Evolutionary conservation across 768 basidiomycete genomes (phyloP).

Genomic region (Chlorophyllum brunneum): DNA sequence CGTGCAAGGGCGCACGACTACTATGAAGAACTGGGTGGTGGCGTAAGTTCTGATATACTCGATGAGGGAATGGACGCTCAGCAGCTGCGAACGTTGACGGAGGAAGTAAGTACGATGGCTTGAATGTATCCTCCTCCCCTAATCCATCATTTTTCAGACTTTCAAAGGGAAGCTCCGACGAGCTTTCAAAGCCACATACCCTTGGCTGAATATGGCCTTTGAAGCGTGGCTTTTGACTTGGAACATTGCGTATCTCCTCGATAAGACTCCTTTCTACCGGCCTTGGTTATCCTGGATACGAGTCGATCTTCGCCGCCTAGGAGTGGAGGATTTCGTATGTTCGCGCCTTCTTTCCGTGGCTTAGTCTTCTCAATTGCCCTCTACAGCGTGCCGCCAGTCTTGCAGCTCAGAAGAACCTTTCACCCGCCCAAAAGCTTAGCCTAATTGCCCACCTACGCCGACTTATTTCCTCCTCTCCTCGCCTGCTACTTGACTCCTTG

Average conservation of each 20-base stretch:
- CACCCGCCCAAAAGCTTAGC: slow-evolving; percentile 29
- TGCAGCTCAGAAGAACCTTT: slow-evolving; percentile 24
- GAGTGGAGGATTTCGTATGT: slow-evolving; percentile 75
- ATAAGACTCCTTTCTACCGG: slow-evolving; percentile 78
- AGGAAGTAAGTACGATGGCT: slow-evolving; percentile 40
- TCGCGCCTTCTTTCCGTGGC: background rate
- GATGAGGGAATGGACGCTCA: slow-evolving; percentile 47
- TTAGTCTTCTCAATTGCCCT: background rate
- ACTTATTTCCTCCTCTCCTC: slow-evolving; percentile 51
- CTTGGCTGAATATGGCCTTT: slow-evolving; percentile 72
- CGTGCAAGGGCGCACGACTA: slow-evolving; percentile 88
- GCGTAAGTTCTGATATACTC: slow-evolving; percentile 60
- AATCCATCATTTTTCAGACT: slow-evolving; percentile 32
- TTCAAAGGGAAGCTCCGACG: slow-evolving; percentile 51
- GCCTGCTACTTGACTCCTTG: slow-evolving; percentile 70
- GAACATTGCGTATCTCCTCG: slow-evolving; percentile 90
- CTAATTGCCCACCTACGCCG: slow-evolving; percentile 41
- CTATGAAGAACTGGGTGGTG: slow-evolving; percentile 87
- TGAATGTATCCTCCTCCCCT: background rate
- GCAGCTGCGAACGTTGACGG: slow-evolving; percentile 42
- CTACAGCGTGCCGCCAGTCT: slow-evolving; percentile 39
- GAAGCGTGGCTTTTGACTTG: slow-evolving; percentile 82
- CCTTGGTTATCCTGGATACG: slow-evolving; percentile 91
- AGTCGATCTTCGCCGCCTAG: slow-evolving; percentile 75
- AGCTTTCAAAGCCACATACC: slow-evolving; percentile 72